Conservation (phyloP, 2,329 filamentous ascomycete genomes). For the Trichoderma harzianum region DNA sequence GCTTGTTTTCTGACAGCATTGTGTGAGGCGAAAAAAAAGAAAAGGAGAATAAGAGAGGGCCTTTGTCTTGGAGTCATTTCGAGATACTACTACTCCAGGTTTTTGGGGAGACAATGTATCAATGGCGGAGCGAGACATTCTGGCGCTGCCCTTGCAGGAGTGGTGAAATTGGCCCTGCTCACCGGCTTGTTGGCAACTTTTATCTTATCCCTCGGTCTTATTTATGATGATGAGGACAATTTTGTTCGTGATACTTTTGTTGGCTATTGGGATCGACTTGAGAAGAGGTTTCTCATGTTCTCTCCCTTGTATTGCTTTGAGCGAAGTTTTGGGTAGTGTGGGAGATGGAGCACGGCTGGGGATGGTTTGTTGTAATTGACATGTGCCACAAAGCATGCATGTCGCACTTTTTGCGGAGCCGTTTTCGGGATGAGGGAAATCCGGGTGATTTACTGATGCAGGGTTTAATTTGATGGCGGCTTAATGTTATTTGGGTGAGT, state of each 20-base stretch:
- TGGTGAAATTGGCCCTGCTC: not conserved
- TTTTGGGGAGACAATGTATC: not conserved
- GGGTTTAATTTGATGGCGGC: not conserved
- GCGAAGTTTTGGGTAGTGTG: not conserved
- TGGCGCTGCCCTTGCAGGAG: not conserved
- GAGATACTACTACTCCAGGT: not conserved
- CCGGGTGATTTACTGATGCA: not conserved
- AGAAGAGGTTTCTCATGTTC: not conserved
- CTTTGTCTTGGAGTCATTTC: conserved; percentile 4
- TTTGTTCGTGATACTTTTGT: not conserved
- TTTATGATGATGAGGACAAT: not conserved
- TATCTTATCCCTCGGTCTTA: not conserved
- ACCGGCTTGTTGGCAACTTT: not conserved
- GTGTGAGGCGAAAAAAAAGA: not conserved
- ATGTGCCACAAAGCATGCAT: not conserved
- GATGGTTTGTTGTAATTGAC: not conserved
- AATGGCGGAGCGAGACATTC: not conserved
- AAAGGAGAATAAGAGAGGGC: not conserved
- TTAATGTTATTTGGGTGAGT: not conserved
- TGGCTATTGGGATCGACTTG: not conserved
- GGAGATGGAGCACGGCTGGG: not conserved
- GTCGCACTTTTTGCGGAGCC: not conserved
- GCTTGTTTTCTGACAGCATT: not conserved
- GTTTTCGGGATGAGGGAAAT: not conserved
- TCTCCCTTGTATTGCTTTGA: not conserved